Base-by-base conservation (phyloP, 176 grass and related monocot genomes). In the Tuctoria greenei region DNA sequence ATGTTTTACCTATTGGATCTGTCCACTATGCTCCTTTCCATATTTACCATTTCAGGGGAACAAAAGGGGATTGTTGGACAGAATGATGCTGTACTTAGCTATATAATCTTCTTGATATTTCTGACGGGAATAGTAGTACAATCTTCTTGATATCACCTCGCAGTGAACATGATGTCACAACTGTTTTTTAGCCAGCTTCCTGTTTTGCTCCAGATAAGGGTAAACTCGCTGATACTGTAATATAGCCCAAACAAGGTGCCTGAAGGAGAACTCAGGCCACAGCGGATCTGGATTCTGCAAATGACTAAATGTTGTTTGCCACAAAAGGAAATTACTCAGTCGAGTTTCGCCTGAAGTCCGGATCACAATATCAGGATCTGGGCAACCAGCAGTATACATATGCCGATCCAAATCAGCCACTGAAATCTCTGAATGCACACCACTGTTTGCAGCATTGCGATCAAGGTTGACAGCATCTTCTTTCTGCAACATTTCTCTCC, bases 261-360 rank as follows among this genome's bases (percentile, higher is more conserved):
- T 81, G 8, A 89, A 83, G 17, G 88, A 88, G 56, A 91, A 87
- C 20, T 97, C 90, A 0, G 94, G 94, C 94, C 94, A 93, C 21
- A 91, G 67, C 38, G 75, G 56, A 5, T 64, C 38, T 5, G 94
- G 91, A 50, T 81, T 93, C 77, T 93, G 90, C 74, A 93, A 47
- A 76, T 93, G 94, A 13, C 78, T 89, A 28, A 87, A 91, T 6
- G 81, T 82, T 0, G 81, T 83, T 80, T 97, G 94, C 91, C 91
- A 93, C 1, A 97, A 78, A 39, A 97, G 88, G 44, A 97, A 97
- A 67, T 97, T 97, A 75, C 94, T 97, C 49, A 97, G 61, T 4
- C 91, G 83, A 42, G 81, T 89, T 75, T 97, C 94, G 0, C 94
- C 91, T 6, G 91, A 93, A 41, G 94, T 93, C 16, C 94, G 81